phyloP scores from a whole-genome alignment of 441 rosid species.

The Pelargonium myrrhifolium region DNA sequence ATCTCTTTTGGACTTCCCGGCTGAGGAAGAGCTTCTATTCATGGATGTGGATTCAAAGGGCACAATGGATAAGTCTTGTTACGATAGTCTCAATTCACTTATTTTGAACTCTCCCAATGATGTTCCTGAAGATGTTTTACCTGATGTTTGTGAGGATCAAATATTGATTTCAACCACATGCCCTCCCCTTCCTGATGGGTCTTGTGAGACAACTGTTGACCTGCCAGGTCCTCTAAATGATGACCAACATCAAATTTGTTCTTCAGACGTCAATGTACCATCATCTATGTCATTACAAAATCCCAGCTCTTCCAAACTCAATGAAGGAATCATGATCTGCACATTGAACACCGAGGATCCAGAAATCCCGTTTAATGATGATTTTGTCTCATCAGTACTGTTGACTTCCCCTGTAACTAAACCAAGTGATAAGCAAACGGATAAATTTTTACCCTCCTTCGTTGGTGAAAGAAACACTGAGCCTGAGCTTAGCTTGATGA shows the following conservation, averaged over 20 bases:
- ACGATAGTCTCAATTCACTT: slow-evolving; percentile 17
- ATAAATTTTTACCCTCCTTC: slow-evolving; percentile 16
- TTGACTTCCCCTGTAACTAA: slow-evolving; percentile 10
- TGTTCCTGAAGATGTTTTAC: slow-evolving; percentile 17
- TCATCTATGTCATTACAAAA: slow-evolving; percentile 16
- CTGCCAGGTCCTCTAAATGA: slow-evolving; percentile 17
- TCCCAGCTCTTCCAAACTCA: slow-evolving; percentile 18
- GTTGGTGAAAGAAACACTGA: slow-evolving; percentile 13
- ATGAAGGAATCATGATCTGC: slow-evolving; percentile 22
- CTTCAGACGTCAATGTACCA: slow-evolving; percentile 27
- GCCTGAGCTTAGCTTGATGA: slow-evolving; percentile 18
- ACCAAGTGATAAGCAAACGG: slow-evolving; percentile 7
- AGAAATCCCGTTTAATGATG: slow-evolving; percentile 43
- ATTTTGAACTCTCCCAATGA: slow-evolving; percentile 20
- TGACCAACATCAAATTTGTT: slow-evolving; percentile 15
- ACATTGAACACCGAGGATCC: slow-evolving; percentile 40
- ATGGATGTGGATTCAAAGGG: slow-evolving; percentile 23
- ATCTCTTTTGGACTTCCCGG: slow-evolving; percentile 24
- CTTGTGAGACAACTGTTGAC: slow-evolving; percentile 20
- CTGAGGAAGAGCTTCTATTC: slow-evolving; percentile 15
- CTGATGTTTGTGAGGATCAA: slow-evolving; percentile 19
- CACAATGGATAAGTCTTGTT: slow-evolving; percentile 16
- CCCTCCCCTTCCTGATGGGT: slow-evolving; percentile 18
- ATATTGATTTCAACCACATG: slow-evolving; percentile 14
- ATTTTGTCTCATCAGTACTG: slow-evolving; percentile 20